Evolutionary conservation across 2,329 filamentous ascomycete species (phyloP), one percentile per base, ranked within the genome.

Genomic region (Botryotinia calthae): DNA sequence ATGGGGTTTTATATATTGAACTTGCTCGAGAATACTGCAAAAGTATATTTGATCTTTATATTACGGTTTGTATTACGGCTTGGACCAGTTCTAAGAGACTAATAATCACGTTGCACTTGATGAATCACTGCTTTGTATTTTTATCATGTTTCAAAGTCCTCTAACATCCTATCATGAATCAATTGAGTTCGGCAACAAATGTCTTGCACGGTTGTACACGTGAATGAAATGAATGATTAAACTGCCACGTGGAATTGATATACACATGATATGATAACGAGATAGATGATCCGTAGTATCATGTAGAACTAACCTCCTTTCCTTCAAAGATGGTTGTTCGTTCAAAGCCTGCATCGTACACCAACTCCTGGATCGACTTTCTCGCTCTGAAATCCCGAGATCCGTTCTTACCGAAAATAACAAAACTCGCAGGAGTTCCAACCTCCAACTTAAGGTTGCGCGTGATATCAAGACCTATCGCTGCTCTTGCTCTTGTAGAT

Each of bases 301-400:
- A 68, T 62, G 63, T 28, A 72, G 56, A 54, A 28, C 56, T 58
- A 31, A 72, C 56, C 51, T 75, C 59, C 28, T 59, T 75, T 14
- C 79, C 78, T 18, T 73, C 73, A 58, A 75, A 79, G 18, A 79
- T 58, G 14, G 78, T 80, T 20, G 63, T 76, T 70, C 79, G 76
- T 16, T 77, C 75, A 48, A 74, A 68, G 40, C 76, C 73, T 25
- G 79, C 76, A 74, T 81, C 79, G 73, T 79, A 77, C 22, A 80
- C 75, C 14, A 81, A 18, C 14, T 80, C 77, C 65, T 79, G 77
- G 25, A 76, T 75, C 3, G 77, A 77, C 63, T 74, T 80, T 63
- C 77, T 76, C 6, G 74, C 70, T 67, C 79, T 73, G 61, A 79
- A 79, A 70, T 74, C 70, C 20, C 44, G 65, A 34, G 70, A 31